phyloP scores from a whole-genome alignment of 1,284 basidiomycete species.

The Ustilago hordei region DNA sequence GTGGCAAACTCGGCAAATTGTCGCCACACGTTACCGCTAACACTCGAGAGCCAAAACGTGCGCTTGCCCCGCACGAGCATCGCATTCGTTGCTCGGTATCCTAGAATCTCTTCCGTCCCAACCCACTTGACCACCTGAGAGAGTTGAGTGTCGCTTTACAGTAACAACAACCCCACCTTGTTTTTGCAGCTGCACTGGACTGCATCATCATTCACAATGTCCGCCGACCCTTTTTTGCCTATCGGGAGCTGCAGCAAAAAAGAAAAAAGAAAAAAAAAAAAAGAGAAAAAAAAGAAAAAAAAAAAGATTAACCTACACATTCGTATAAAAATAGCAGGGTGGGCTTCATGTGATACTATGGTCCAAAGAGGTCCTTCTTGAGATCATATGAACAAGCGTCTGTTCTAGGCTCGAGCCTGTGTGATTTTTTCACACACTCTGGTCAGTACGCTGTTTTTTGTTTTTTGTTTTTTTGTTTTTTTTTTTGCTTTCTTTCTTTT shows the following conservation, averaged over 20 bases:
- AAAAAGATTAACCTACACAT: neutral
- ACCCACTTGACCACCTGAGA: neutral
- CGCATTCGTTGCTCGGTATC: neutral
- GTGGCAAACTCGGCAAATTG: neutral
- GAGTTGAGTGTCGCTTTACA: neutral
- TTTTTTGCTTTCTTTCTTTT: neutral
- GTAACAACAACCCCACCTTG: neutral
- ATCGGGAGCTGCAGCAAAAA: neutral
- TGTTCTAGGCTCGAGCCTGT: neutral
- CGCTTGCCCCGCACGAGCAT: neutral
- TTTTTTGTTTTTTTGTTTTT: neutral
- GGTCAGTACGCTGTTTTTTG: neutral
- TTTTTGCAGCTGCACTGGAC: neutral
- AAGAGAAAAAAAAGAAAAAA: too few relatives aligned
- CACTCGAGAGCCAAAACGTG: neutral
- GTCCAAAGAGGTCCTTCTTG: neutral
- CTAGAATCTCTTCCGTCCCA: neutral
- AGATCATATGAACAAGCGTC: slow-evolving; percentile 16
- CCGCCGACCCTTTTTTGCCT: neutral
- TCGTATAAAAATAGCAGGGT: neutral
- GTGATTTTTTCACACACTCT: neutral
- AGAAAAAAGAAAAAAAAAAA: too few relatives aligned
- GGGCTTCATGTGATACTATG: slow-evolving; percentile 8
- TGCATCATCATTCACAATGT: neutral
- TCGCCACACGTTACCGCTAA: neutral